Conservation (phyloP, 768 basidiomycete species). For the Scleroderma citrinum region DNA sequence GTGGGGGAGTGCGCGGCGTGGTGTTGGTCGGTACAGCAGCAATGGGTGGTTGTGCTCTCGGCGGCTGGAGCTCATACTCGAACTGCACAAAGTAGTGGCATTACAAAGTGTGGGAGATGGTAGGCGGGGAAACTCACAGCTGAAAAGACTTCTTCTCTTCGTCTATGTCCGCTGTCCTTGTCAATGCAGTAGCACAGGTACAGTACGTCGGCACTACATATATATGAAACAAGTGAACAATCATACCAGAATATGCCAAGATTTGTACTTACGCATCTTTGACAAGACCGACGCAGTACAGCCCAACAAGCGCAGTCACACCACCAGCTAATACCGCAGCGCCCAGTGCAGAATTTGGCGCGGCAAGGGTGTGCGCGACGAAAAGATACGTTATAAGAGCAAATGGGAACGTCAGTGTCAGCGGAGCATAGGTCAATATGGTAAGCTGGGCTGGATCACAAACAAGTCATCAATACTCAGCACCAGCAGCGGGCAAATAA, state of each 20-base stretch:
- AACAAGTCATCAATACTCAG: too few relatives aligned
- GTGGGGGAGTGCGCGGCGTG: not conserved
- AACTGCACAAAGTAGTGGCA: constrained; percentile 25
- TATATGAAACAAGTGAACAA: too few relatives aligned
- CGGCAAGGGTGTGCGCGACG: constrained; percentile 72
- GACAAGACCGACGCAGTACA: constrained; percentile 79
- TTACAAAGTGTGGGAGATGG: constrained; percentile 3
- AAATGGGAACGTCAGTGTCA: constrained; percentile 77
- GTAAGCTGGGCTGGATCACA: constrained; percentile 59
- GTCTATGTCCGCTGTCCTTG: constrained; percentile 45
- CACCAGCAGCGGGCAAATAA: not conserved
- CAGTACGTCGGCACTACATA: constrained; percentile 50
- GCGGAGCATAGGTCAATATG: constrained; percentile 63
- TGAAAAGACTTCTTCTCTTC: constrained; percentile 47
- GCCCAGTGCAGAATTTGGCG: constrained; percentile 67
- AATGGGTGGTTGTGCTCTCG: constrained; percentile 8
- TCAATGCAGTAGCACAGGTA: constrained; percentile 68
- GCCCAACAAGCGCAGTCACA: constrained; percentile 73
- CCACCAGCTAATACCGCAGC: constrained; percentile 73
- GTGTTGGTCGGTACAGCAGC: not conserved
- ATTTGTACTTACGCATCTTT: constrained; percentile 67
- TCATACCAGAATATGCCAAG: too few relatives aligned
- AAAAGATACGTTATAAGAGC: constrained; percentile 81
- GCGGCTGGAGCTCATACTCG: constrained; percentile 33
- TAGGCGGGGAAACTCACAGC: constrained; percentile 37